Percentiles rank a stretch among this genome's conserved stretches.
These are phyloP conservation scores for Galerina sulciceps DNA, from an alignment of 768 basidiomycete species.

Conservation along the genomic window DNA sequence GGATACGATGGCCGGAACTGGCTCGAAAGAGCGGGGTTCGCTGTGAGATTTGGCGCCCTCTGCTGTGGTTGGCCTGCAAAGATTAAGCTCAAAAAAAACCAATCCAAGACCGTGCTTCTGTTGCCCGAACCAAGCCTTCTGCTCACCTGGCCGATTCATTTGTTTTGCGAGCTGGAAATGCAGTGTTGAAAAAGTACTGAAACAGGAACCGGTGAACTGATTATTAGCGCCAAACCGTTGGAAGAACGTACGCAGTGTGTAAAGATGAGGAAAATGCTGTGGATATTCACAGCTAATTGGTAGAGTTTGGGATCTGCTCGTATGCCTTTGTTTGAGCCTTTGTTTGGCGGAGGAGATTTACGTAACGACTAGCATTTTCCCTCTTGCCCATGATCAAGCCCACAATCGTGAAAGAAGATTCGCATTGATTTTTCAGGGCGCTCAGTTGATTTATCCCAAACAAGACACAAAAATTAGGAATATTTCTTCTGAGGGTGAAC, in stretches of 20 bases:
- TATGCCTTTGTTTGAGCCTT: constrained; percentile 44
- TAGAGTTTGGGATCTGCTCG: constrained; percentile 27
- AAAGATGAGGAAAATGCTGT: constrained; percentile 26
- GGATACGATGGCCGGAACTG: constrained; percentile 67
- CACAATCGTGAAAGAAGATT: too few relatives aligned
- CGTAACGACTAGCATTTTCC: constrained; percentile 5
- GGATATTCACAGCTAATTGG: constrained; percentile 33
- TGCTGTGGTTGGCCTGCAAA: constrained; percentile 78
- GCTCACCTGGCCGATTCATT: constrained; percentile 69
- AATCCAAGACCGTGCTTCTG: constrained; percentile 7
- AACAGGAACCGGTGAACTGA: constrained; percentile 13
- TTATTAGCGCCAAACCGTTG: constrained; percentile 1
- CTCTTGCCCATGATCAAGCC: neutral
- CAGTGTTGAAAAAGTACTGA: constrained; percentile 26
- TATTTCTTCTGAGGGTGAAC: too few relatives aligned
- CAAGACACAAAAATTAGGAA: too few relatives aligned
- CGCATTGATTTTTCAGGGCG: too few relatives aligned
- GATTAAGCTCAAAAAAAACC: constrained; percentile 28
- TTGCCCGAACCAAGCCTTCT: constrained; percentile 1
- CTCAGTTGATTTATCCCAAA: too few relatives aligned
- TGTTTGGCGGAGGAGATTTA: constrained; percentile 36
- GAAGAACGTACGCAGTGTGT: constrained; percentile 24
- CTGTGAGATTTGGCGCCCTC: constrained; percentile 74
- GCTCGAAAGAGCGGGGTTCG: constrained; percentile 62
- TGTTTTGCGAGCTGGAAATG: constrained; percentile 35